phyloP scores from a whole-genome alignment of 495 filamentous ascomycete genomes.

The Hypoxylon rickii region DNA sequence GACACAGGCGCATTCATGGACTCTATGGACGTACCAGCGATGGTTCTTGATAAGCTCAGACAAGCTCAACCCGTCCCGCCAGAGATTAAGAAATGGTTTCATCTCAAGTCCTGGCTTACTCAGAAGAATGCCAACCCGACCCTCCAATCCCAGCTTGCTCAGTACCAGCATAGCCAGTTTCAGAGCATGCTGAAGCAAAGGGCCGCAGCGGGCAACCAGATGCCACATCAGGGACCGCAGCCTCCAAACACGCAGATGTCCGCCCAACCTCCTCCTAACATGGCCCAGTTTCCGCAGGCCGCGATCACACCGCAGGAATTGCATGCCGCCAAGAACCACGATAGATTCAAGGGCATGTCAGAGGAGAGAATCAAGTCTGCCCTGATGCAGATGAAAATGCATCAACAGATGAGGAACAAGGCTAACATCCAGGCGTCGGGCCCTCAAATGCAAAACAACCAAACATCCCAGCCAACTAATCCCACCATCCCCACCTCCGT shows the following conservation, averaged over 20 bases:
- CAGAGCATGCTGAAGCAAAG: slow-evolving; percentile 40
- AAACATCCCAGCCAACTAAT: slow-evolving; percentile 34
- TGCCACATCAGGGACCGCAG: slow-evolving; percentile 44
- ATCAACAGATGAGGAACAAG: slow-evolving; percentile 16
- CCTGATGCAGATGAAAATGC: slow-evolving; percentile 35
- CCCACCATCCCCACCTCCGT: slow-evolving; percentile 40
- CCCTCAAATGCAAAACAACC: slow-evolving; percentile 34
- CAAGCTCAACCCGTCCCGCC: slow-evolving; percentile 46
- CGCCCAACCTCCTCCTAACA: slow-evolving; percentile 31
- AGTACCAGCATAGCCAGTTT: slow-evolving; percentile 55
- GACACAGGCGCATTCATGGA: slow-evolving; percentile 41
- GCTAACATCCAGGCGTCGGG: slow-evolving; percentile 1
- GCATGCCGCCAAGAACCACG: slow-evolving; percentile 45
- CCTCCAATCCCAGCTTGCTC: slow-evolving; percentile 18
- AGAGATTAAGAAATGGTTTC: slow-evolving; percentile 70
- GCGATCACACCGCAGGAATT: slow-evolving; percentile 49
- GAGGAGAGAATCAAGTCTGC: slow-evolving; percentile 60
- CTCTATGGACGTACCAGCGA: slow-evolving; percentile 42
- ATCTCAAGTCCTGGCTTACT: slow-evolving; percentile 66
- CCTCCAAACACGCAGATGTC: slow-evolving; percentile 40
- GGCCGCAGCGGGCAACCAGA: slow-evolving; percentile 26
- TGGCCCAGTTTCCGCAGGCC: slow-evolving; percentile 23
- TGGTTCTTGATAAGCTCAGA: slow-evolving; percentile 32
- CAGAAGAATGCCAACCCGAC: slow-evolving; percentile 49
- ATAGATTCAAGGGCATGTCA: slow-evolving; percentile 43